These are phyloP conservation scores for Boletus subparvulus DNA, from an alignment of 768 basidiomycete genomes.

Conservation along the genomic window DNA sequence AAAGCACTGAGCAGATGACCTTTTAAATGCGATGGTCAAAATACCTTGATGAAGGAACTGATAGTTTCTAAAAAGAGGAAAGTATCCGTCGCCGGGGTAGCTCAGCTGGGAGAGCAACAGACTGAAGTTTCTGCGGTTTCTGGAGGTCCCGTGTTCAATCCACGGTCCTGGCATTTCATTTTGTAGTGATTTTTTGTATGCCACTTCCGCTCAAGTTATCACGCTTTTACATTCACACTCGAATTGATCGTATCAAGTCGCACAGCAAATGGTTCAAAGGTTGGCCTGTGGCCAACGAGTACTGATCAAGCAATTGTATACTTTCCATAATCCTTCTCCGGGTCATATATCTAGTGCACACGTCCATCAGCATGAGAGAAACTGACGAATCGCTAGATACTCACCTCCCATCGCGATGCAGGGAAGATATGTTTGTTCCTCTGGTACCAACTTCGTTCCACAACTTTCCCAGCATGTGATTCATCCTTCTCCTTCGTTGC, in stretches of 20 bases:
- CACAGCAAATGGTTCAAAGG: not conserved
- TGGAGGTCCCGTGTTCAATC: conserved; percentile 56
- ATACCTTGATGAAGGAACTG: not conserved
- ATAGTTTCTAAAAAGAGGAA: not conserved
- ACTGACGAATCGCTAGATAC: conserved; percentile 18
- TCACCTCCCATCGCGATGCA: conserved; percentile 92
- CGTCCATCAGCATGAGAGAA: not conserved
- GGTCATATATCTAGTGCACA: conserved; percentile 74
- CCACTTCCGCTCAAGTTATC: not conserved
- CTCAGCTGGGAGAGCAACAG: conserved; percentile 77
- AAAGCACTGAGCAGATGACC: not conserved
- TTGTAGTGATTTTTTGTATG: not conserved
- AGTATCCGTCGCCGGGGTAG: conserved; percentile 48
- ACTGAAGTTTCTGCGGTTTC: conserved; percentile 44
- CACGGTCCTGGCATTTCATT: conserved; percentile 48
- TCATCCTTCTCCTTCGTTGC: conserved; percentile 98
- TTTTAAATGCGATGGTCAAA: no score
- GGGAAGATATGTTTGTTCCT: conserved; percentile 98
- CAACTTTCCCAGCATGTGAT: conserved; percentile 97
- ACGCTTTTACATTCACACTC: not conserved
- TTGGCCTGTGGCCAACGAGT: not conserved
- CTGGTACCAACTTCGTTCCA: conserved; percentile 94
- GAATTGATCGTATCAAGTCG: not conserved
- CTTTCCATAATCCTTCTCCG: conserved; percentile 90
- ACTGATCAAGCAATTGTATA: conserved; percentile 69